Evolutionary conservation across 2,329 filamentous ascomycete species (phyloP).

Genomic region (Trematosphaeria pertusa): DNA sequence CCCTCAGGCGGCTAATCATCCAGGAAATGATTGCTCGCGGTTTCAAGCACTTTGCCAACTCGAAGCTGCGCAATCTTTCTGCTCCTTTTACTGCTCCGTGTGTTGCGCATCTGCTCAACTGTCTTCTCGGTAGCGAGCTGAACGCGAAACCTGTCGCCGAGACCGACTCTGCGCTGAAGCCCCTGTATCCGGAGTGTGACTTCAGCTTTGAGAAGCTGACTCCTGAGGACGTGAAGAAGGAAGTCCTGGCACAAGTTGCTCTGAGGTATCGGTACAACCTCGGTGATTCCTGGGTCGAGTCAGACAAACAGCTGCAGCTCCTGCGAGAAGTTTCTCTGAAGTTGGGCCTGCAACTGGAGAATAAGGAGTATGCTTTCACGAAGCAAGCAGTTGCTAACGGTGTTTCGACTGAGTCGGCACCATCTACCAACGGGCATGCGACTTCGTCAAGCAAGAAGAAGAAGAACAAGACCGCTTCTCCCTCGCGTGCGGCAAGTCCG

Average conservation of each 20-base stretch:
- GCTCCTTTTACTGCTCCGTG: slow-evolving; percentile 80
- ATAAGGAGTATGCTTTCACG: slow-evolving; percentile 76
- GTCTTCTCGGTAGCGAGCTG: slow-evolving; percentile 77
- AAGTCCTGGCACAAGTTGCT: slow-evolving; percentile 74
- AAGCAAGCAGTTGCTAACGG: slow-evolving; percentile 38
- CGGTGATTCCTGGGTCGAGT: slow-evolving; percentile 69
- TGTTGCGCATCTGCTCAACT: slow-evolving; percentile 89
- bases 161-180: slow-evolving; percentile 74
- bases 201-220: slow-evolving; percentile 81
- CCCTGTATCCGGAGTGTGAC: slow-evolving; percentile 81
- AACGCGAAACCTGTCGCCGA: slow-evolving; percentile 82
- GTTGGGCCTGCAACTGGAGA: slow-evolving; percentile 85
- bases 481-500: slow-evolving; percentile 52
- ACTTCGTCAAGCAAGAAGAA: slow-evolving; percentile 57
- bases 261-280: slow-evolving; percentile 81
- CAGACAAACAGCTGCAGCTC: slow-evolving; percentile 78
- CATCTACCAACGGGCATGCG: slow-evolving; percentile 48
- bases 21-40: slow-evolving; percentile 96
- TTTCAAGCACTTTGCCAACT: slow-evolving; percentile 90
- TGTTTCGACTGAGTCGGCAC: slow-evolving; percentile 23
- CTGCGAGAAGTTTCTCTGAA: slow-evolving; percentile 89
- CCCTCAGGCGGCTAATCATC: slow-evolving; percentile 76
- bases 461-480: slow-evolving; percentile 63
- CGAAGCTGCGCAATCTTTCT: slow-evolving; percentile 80
- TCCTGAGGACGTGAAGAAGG: slow-evolving; percentile 71